Evolutionary conservation across 169 alveolate genomes (phyloP), one percentile per base, ranked within the genome.

Genomic region (Amoebophrya sp.): DNA sequence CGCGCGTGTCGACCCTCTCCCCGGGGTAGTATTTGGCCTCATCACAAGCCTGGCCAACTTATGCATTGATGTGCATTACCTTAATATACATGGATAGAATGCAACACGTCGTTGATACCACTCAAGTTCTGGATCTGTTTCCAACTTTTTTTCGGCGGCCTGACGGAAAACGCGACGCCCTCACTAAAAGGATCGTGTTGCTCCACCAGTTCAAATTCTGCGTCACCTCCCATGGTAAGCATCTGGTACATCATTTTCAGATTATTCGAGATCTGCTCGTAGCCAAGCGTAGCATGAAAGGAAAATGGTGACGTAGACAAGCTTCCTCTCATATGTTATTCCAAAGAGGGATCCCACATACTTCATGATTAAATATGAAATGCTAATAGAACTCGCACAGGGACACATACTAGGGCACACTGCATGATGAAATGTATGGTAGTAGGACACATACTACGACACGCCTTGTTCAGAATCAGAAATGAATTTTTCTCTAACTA

Each of bases 101-200:
- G 18, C 6, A 47, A 93, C 94, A 53, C 29, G 29, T 12, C 6
- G 6, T 47, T 18, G 18, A 6, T 24, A 94, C 96, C 99, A 29
- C 99, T 97, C 53, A 98, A 96, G 91, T 98, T 98, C 40, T 97
- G 96, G 90, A 99, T 98, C 91, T 97, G 97, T 94, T 98, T 98
- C 99, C 99, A 99, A 92, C 99, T 96, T 94, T 99, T 99, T 94
- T 97, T 96, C 12, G 98, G 98, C 34, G 99, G 99, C 91, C 99
- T 95, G 23, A 98, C 99, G 38, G 99, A 96, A 94, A 98, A 98
- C 40, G 95, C 93, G n/a, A 99, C 97, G 34, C 99, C 99, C 94
- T 98, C 99, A 40, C 98, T 94, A 93, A 99, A 99, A 14, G 99
- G 99, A 94, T 98, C 99, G 24, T 98, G 93, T 40, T 98, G 93